Base-by-base conservation (phyloP, 2,329 filamentous ascomycete genomes). In the Sporothrix pallida region DNA sequence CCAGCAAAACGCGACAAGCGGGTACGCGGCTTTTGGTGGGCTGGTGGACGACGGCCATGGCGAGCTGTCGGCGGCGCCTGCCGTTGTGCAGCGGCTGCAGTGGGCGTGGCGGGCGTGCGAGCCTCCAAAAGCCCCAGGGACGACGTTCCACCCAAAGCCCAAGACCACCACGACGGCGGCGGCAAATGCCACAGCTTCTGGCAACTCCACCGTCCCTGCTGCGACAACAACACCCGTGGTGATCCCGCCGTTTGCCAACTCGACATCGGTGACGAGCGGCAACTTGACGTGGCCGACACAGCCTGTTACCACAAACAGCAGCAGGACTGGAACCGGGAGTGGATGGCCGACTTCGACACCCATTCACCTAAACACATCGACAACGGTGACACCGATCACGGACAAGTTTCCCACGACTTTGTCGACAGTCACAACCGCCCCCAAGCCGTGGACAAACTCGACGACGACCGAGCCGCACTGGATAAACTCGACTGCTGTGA, bases 71-170 rank as follows among this genome's bases (percentile, higher is more conserved):
- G 46, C 31, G 2, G 10, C 17, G 2, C 71, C 71, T 15, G 56
- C 46, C 5, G 71, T 72, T 12, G 58, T 67, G 5, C 71, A 72
- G 62, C 46, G 37, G 20, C 31, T 72, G 15, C 71, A 72, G 48
- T 72, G 62, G 71, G 26, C 63, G 3, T 72, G 71, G 71, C 60
- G 63, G 23, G 37, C 56, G 12, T 72, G 71, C 42, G 60, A 7
- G 23, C 23, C 23, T 26, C 23, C 23, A 26, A 26, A 26, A 26
- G 23, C 23, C 23, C 23, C 23, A 26, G 23, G 23, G 23, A 71
- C 70, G 17, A 71, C 70, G 15, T 63, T 52, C 20, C 23, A 52
- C 12, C 56, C 56, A 0, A 62, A 63, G 26, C 46, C 65, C 13
- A 69, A 69, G 65, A 69, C 23, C 2, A 31, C 63, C 17, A 37